These are phyloP conservation scores for Suillus americanus DNA, from an alignment of 768 basidiomycete species.

Conservation along the genomic window DNA sequence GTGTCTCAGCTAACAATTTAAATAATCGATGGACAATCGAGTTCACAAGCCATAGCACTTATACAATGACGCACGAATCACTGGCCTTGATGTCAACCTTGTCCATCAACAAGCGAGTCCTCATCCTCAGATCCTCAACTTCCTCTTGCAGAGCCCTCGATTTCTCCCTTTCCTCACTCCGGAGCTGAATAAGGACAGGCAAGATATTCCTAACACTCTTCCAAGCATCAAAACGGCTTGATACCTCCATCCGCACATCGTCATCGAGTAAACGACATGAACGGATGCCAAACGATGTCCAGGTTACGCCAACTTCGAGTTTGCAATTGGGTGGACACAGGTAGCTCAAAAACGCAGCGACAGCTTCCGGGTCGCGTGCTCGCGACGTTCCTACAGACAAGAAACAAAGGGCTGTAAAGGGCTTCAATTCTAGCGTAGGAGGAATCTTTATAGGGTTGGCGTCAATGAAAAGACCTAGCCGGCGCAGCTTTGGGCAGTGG, in stretches of 20 bases:
- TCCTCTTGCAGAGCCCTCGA: constrained; percentile 40
- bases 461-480: constrained; percentile 38
- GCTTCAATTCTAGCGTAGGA: constrained; percentile 7
- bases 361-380: constrained; percentile 40
- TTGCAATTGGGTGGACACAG: constrained; percentile 45
- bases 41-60: constrained; percentile 4
- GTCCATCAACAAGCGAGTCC: constrained; percentile 45
- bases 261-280: constrained; percentile 13
- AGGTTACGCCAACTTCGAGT: constrained; percentile 49
- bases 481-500: constrained; percentile 37
- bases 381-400: constrained; percentile 53
- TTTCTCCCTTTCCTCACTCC: constrained; percentile 44
- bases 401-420: constrained; percentile 19
- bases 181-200: constrained; percentile 42
- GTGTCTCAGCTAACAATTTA: background rate
- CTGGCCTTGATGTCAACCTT: constrained; percentile 16
- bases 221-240: constrained; percentile 39
- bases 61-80: constrained; percentile 32
- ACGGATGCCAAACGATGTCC: constrained; percentile 31
- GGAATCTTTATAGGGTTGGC: constrained; percentile 28
- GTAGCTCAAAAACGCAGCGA: constrained; percentile 54
- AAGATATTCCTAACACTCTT: constrained; percentile 40
- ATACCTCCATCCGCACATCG: constrained; percentile 7
- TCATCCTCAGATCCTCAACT: constrained; percentile 49
- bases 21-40: background rate